These are phyloP conservation scores for Populus pruinosa DNA, from an alignment of 345 rosid genomes.

Conservation along the genomic window DNA sequence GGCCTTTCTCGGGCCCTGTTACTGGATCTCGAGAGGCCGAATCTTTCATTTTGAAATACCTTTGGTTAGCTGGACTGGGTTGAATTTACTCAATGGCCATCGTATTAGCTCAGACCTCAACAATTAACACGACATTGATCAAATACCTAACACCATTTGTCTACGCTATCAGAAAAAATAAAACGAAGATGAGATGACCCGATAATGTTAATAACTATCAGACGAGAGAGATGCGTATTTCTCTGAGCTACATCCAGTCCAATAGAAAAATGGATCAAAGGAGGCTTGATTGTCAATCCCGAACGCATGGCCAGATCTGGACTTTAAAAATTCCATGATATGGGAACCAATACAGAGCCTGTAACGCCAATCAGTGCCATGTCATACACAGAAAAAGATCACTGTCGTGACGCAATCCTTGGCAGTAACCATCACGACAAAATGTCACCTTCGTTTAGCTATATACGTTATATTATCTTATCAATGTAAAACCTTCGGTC, in stretches of 20 bases:
- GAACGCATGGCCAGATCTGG: neutral
- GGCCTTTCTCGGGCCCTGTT: neutral
- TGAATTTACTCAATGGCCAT: neutral
- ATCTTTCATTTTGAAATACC: neutral
- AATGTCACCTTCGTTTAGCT: neutral
- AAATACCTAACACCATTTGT: neutral
- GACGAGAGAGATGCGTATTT: neutral
- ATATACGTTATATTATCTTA: neutral
- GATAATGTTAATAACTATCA: neutral
- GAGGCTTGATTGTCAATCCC: neutral
- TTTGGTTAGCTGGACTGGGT: neutral
- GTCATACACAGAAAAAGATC: no score
- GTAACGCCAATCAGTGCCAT: neutral
- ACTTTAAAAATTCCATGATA: neutral
- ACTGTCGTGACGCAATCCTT: neutral
- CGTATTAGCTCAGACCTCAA: neutral
- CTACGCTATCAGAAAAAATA: neutral
- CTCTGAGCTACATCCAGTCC: neutral
- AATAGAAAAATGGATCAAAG: neutral
- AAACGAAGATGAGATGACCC: neutral
- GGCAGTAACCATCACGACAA: neutral
- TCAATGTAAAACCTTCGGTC: neutral
- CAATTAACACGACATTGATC: neutral
- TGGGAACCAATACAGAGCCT: neutral
- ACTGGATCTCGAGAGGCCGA: neutral